These are phyloP conservation scores for Chlamydomonas incerta DNA, from an alignment of 139 green algal species.

Conservation along the genomic window DNA sequence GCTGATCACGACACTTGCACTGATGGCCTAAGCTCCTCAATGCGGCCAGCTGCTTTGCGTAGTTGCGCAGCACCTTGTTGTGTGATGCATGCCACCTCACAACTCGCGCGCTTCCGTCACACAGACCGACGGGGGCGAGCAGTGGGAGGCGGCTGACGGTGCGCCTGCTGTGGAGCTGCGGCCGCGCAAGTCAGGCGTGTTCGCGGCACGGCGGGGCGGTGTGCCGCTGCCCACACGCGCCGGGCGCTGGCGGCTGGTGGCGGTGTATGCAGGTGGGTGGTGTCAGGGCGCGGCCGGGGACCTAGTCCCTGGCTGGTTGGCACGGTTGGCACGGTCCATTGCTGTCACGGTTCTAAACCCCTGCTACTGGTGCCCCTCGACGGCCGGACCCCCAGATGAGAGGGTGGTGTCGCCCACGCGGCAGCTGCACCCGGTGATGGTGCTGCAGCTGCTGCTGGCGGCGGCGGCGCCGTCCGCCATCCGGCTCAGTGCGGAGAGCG, in stretches of 20 bases:
- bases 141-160: not conserved
- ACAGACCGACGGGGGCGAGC: not conserved
- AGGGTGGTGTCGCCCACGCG: no score
- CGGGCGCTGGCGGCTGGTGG: not conserved
- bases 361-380: no score
- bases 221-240: constrained; percentile 1
- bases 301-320: no score
- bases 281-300: no score
- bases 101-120: no score
- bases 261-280: not conserved
- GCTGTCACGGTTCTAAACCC: no score
- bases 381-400: no score
- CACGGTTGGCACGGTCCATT: no score
- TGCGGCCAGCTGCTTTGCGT: no score
- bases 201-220: not conserved
- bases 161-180: not conserved
- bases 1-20: not conserved
- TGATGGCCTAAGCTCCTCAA: no score
- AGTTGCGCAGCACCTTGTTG: no score
- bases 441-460: constrained; percentile 3
- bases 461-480: not conserved
- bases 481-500: not conserved
- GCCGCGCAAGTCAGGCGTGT: not conserved
- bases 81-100: no score
- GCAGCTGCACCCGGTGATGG: not conserved